phyloP scores from a whole-genome alignment of 495 filamentous ascomycete species.

The Hypoxylon lienhwacheense region DNA sequence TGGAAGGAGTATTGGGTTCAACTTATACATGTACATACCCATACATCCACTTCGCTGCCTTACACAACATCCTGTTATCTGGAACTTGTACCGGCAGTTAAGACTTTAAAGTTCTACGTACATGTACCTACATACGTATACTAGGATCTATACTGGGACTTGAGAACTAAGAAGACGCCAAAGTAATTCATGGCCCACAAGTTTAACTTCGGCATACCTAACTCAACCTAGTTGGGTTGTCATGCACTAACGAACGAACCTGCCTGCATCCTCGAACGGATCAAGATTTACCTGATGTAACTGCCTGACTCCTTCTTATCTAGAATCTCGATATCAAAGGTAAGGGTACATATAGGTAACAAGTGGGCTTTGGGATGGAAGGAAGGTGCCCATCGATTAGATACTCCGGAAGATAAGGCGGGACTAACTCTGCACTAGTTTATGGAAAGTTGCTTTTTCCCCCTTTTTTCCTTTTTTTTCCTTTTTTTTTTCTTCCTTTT shows the following conservation, averaged over 20 bases:
- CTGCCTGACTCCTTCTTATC: too few species aligned
- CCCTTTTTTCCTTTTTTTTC: constrained; percentile 1
- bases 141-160: too few species aligned
- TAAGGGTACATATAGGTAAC: background rate
- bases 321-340: too few species aligned
- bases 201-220: constrained; percentile 21
- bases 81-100: too few species aligned
- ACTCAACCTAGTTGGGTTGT: constrained; percentile 27
- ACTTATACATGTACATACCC: background rate
- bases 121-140: too few species aligned
- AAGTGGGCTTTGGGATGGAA: background rate
- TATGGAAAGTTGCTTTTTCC: constrained; percentile 1
- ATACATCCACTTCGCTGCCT: too few species aligned
- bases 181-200: constrained; percentile 23
- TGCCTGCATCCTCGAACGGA: constrained; percentile 23
- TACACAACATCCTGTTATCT: too few species aligned
- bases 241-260: constrained; percentile 23
- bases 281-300: constrained; percentile 31
- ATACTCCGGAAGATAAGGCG: constrained; percentile 2
- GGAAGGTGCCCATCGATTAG: constrained; percentile 14
- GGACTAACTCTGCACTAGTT: background rate
- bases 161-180: constrained; percentile 11
- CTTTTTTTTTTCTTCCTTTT: background rate
- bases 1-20: too few species aligned
- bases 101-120: too few species aligned